These are phyloP conservation scores for Angomonas ambiguus DNA, from an alignment of 208 protist species.

Conservation along the genomic window DNA sequence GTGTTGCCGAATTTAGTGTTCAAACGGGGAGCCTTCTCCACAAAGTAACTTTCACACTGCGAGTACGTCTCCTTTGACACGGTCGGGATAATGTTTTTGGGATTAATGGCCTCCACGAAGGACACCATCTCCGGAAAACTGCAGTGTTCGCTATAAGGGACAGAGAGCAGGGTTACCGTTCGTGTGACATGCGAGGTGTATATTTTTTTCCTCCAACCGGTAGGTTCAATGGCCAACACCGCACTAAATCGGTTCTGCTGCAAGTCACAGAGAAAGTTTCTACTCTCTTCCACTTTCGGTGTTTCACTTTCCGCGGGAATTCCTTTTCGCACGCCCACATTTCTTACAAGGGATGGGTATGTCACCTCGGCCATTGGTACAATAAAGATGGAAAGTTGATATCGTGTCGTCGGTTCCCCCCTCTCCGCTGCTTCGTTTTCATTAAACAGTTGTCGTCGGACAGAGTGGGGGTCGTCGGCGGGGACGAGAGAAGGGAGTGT, in stretches of 20 bases:
- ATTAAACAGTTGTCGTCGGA: background rate
- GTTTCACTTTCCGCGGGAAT: constrained; percentile 4
- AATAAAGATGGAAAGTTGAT: constrained; percentile 30
- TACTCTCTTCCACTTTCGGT: background rate
- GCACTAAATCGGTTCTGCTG: constrained; percentile 13
- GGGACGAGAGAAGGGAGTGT: background rate
- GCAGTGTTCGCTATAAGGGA: constrained; percentile 89
- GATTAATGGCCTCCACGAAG: constrained; percentile 79
- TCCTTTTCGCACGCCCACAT: constrained; percentile 3
- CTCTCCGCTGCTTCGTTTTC: background rate
- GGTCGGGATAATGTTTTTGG: constrained; percentile 55
- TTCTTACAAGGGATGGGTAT: constrained; percentile 23
- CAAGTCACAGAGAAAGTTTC: background rate
- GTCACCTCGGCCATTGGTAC: constrained; percentile 37
- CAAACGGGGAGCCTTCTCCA: constrained; percentile 56
- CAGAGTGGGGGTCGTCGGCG: background rate
- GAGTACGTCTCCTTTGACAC: constrained; percentile 69
- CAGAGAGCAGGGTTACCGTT: constrained; percentile 30
- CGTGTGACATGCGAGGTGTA: constrained; percentile 19
- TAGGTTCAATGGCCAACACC: constrained; percentile 75
- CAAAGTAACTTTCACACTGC: constrained; percentile 63
- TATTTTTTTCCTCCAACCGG: constrained; percentile 63
- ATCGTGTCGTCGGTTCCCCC: background rate
- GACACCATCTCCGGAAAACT: constrained; percentile 74
- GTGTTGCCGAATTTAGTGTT: constrained; percentile 37